Evolutionary conservation across 2,329 filamentous ascomycete genomes (phyloP).

Genomic region (Leptosphaerulina australis): DNA sequence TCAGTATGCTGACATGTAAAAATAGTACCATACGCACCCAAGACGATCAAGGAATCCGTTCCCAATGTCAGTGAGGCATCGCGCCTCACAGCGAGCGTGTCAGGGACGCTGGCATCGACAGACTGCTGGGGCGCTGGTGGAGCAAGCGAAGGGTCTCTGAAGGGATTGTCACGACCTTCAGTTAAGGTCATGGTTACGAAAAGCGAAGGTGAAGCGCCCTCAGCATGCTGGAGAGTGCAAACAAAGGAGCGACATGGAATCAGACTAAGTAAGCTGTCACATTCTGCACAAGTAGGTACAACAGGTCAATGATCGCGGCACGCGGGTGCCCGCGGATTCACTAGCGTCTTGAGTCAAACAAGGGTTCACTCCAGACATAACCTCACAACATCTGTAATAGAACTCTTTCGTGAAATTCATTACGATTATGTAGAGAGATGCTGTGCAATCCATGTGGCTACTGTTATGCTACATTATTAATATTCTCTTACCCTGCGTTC

Average conservation of each 20-base stretch:
- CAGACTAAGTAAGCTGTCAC: constrained; percentile 1
- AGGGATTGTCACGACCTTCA: constrained; percentile 34
- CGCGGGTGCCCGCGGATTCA: constrained; percentile 3
- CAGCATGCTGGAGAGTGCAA: constrained; percentile 14
- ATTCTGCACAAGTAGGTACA: not conserved
- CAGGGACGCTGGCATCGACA: constrained; percentile 21
- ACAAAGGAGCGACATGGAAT: not conserved
- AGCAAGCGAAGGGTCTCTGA: constrained; percentile 38
- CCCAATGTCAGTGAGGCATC: constrained; percentile 66
- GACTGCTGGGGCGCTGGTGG: constrained; percentile 13
- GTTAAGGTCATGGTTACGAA: constrained; percentile 34
- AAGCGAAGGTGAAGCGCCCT: constrained; percentile 6
- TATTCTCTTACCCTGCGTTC: no score
- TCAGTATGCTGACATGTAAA: constrained; percentile 11
- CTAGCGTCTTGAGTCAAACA: no score
- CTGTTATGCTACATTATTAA: no score
- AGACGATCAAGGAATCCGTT: constrained; percentile 64
- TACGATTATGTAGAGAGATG: no score
- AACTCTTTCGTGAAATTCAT: no score
- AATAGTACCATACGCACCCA: constrained; percentile 52
- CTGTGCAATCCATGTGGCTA: no score
- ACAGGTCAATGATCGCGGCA: constrained; percentile 4
- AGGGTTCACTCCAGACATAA: no score
- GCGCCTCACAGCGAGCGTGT: constrained; percentile 61
- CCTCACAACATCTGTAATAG: no score